Base-by-base conservation (phyloP, 1,284 basidiomycete genomes). In the Cystobasidium slooffiae region DNA sequence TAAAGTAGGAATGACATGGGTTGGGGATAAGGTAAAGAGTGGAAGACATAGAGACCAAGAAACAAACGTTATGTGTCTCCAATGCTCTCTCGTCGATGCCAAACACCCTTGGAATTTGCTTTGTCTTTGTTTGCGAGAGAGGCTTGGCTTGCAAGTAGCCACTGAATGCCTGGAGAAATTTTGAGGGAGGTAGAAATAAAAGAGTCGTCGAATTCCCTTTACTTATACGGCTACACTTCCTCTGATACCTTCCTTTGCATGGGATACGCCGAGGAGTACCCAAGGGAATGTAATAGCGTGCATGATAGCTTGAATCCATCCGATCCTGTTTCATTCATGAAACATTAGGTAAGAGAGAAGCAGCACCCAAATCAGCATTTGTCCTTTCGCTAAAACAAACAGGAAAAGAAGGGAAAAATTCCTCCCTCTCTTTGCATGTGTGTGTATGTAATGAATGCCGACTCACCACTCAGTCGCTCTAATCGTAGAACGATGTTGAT, bases 271-370 rank as follows among this genome's bases (percentile, higher is more conserved):
- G 5, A 66, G 52, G 6, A 73, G 39, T 37, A 66, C 63, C 56
- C 58, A 73, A 10, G 70, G 62, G 63, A 73, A 56, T 9, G 70
- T 46, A 22, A 66, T 14, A n/a, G 55, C 46, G n/a, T 49, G 49
- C 49, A 73, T 64, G 51, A 73, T 73, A 53, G 70, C 70, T 51
- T 51, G 22, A 24, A 72, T 55, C 69, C 69, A 72, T 24, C 47
- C 69, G 20, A 68, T 43, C 66, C 66, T 68, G 39, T 58, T 20
- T 14, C 44, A 10, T 7, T n/a, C n/a, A n/a, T n/a, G n/a, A n/a
- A 20, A 20, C 10, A 39, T 16, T 14, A 5, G 24, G 24, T 61
- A 37, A 6, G 3, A 43, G 7, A 46, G 62, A 64, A 37, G 3
- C 18, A 22, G 14, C 5, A 43, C 14, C 14, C 9, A 16, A 24